Evolutionary conservation across 1,284 basidiomycete species (phyloP), one percentile per base, ranked within the genome.

Genomic region (Pascua sp.): DNA sequence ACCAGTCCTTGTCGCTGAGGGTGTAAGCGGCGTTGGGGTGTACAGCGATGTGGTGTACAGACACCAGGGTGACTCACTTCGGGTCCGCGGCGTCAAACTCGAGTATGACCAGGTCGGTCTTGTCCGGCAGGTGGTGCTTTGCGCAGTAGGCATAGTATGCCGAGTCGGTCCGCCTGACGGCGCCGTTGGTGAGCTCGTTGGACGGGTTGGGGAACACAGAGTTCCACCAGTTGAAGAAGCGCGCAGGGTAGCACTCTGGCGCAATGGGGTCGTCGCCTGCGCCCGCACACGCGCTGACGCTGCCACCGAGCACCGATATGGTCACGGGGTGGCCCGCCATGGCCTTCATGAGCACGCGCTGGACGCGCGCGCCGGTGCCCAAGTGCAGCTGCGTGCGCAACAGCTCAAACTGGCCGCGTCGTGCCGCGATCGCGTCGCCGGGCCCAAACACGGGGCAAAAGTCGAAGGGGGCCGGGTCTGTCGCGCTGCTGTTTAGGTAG

Each of bases 221-320:
- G 77, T 94, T 91, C 88, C 92, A 94, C 93, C 94, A 97, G 57
- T 87, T 81, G 80, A 96, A 96, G 79, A 97, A 89, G 43, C 84
- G 84, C 42, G 89, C 86, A 1, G 93, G 92, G 75, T 94, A 97
- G 76, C 93, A 95, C 63, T 79, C 80, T 0, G 89, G 82, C 0
- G 91, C 85, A 55, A 96, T 81, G 5, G 90, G 91, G 74, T 95
- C 90, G 65, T 94, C 89, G 12, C 93, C 93, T 2, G 92, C 87
- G 39, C 94, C 93, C 73, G 94, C 91, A 73, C 94, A 97, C 13
- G 91, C 85, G 51, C 91, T 91, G 37, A 96, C 90, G 88, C 90
- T 92, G 56, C 93, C 91, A 49, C 93, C 93, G 36, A 97, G 73
- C 41, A 97, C 84, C 67, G 89, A 91, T 65, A 97, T 90, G 11